These are phyloP conservation scores for Candida sanyaensis DNA, from an alignment of 1,139 yeast genomes.

Conservation along the genomic window DNA sequence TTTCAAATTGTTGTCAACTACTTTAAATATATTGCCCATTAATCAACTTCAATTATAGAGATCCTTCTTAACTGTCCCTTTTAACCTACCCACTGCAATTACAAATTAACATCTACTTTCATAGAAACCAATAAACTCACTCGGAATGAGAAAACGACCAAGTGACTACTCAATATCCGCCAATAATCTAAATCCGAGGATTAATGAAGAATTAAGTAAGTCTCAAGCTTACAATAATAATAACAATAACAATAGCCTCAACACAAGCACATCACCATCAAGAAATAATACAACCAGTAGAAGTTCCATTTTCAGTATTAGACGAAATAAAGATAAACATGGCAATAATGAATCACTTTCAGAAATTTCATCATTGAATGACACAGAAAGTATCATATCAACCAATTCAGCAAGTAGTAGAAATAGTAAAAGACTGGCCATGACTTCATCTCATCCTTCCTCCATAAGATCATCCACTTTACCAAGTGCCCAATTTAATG, in stretches of 20 bases:
- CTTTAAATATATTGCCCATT: background rate
- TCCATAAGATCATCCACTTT: slow-evolving; percentile 2
- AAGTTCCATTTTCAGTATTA: slow-evolving; percentile 42
- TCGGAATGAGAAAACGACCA: slow-evolving; percentile 26
- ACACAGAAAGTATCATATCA: slow-evolving; percentile 33
- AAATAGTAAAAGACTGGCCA: slow-evolving; percentile 18
- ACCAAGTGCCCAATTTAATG: background rate
- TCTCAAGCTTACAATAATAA: slow-evolving; percentile 30
- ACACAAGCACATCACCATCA: slow-evolving; percentile 5
- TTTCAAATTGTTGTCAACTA: background rate
- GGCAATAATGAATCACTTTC: slow-evolving; percentile 26
- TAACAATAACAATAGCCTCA: slow-evolving; percentile 14
- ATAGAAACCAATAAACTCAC: background rate
- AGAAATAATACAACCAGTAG: slow-evolving; percentile 28
- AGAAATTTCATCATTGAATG: slow-evolving; percentile 35
- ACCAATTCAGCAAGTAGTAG: slow-evolving; percentile 34
- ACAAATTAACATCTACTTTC: background rate
- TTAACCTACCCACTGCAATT: too few relatives aligned
- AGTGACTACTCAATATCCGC: slow-evolving; percentile 18
- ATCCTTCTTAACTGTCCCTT: background rate
- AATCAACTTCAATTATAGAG: background rate
- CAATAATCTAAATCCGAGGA: slow-evolving; percentile 21
- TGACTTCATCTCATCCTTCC: background rate
- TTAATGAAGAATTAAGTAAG: slow-evolving; percentile 35
- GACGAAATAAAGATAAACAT: slow-evolving; percentile 26